These are phyloP conservation scores for Mycena maculata DNA, from an alignment of 768 basidiomycete genomes.

Conservation along the genomic window DNA sequence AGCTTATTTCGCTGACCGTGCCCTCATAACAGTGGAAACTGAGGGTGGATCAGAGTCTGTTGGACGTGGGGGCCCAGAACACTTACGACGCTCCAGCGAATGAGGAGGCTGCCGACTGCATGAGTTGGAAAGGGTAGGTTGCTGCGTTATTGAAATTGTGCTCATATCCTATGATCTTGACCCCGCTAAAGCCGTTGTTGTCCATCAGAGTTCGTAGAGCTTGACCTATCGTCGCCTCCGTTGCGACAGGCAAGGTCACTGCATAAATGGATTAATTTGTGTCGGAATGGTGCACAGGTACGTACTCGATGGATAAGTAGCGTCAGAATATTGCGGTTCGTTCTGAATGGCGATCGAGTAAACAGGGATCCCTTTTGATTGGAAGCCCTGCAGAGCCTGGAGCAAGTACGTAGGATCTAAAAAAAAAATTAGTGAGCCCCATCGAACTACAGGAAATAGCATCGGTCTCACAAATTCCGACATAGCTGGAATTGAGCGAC, in stretches of 20 bases:
- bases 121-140: constrained; percentile 60
- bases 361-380: constrained; percentile 51
- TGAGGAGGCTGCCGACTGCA: constrained; percentile 53
- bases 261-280: no score
- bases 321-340: constrained; percentile 30
- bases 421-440: not conserved
- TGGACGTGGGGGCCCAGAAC: no score
- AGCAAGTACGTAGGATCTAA: constrained; percentile 64
- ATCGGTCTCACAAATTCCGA: constrained; percentile 47
- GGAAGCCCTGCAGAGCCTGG: constrained; percentile 61
- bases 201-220: constrained; percentile 57
- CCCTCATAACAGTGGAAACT: constrained; percentile 40
- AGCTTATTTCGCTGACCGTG: constrained; percentile 50
- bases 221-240: constrained; percentile 58
- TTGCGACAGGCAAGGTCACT: constrained; percentile 47
- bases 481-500: constrained; percentile 50
- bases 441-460: not conserved
- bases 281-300: no score
- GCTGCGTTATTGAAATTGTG: constrained; percentile 65
- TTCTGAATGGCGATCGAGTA: constrained; percentile 59
- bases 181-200: constrained; percentile 54
- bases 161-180: constrained; percentile 64
- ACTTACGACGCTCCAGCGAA: constrained; percentile 59
- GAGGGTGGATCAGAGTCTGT: no score
- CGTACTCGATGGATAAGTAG: constrained; percentile 59